Evolutionary conservation across 2,329 filamentous ascomycete genomes (phyloP).

Genomic region (Xylaria sp.): DNA sequence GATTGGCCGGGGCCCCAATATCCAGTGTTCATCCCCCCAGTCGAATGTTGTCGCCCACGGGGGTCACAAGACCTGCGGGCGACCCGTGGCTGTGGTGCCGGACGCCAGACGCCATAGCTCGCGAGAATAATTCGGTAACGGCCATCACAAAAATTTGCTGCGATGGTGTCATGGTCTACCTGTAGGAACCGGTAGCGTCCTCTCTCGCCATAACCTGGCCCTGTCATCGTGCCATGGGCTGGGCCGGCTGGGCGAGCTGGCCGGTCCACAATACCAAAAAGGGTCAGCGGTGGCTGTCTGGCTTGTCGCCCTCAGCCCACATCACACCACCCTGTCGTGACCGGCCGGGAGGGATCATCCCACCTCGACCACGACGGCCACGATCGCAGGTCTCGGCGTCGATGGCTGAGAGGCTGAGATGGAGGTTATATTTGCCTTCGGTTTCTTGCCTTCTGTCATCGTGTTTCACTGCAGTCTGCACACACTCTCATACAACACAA

Average conservation of each 20-base stretch:
- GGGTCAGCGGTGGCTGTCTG: neutral
- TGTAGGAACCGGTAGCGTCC: neutral
- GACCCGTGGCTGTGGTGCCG: neutral
- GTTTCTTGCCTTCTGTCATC: constrained; percentile 5
- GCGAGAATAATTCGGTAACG: neutral
- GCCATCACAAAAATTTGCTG: neutral
- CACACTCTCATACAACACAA: neutral
- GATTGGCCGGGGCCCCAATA: neutral
- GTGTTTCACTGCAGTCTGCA: constrained; percentile 28
- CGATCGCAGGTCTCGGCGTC: too few species aligned
- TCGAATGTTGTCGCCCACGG: neutral
- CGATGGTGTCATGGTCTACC: neutral
- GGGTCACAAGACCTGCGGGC: neutral
- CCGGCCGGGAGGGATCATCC: constrained; percentile 16
- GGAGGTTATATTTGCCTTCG: constrained; percentile 21
- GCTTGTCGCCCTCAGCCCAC: neutral
- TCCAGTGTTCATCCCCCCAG: neutral
- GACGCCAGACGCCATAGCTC: neutral
- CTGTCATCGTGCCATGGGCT: neutral
- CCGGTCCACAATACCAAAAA: neutral
- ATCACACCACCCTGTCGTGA: constrained; percentile 28
- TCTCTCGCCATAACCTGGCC: neutral
- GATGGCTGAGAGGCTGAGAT: constrained; percentile 9
- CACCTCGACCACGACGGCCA: constrained; percentile 17
- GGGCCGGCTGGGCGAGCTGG: neutral